Conservation (phyloP, 306 rosid species). For the Boehmeria nivea region DNA sequence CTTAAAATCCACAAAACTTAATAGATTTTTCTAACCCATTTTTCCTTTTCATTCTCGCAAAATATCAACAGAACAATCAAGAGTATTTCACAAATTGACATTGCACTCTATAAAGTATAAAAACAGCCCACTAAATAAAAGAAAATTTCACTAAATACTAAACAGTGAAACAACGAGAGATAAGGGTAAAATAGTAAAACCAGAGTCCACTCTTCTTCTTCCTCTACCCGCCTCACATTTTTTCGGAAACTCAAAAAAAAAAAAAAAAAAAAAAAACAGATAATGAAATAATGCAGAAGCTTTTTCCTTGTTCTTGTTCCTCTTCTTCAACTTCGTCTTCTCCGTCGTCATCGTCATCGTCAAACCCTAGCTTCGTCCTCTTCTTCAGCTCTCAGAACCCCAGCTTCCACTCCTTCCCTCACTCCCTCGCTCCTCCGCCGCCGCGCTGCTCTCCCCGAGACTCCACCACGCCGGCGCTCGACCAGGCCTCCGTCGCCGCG, state of each 20-base stretch:
- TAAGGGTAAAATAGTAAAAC: constrained; percentile 41
- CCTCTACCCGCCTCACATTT: constrained; percentile 36
- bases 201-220: constrained; percentile 3
- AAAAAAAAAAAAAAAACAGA: no score
- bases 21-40: no score
- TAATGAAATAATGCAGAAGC: constrained; percentile 38
- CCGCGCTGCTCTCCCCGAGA: constrained; percentile 38
- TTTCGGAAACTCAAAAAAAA: no score
- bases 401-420: constrained; percentile 36
- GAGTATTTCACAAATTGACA: no score
- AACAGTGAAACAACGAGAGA: background rate
- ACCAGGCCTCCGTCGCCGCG: constrained; percentile 16
- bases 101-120: no score
- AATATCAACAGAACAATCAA: no score
- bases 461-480: constrained; percentile 39
- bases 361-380: constrained; percentile 44
- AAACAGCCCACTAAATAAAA: no score
- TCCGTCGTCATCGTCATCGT: constrained; percentile 37
- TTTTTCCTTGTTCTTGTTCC: constrained; percentile 18
- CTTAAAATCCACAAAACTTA: no score
- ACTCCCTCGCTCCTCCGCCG: constrained; percentile 40
- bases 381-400: constrained; percentile 54
- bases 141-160: no score
- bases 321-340: constrained; percentile 46
- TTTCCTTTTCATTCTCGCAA: no score